Evolutionary conservation across 345 rosid genomes (phyloP).

Genomic region (Carallia brachiata): DNA sequence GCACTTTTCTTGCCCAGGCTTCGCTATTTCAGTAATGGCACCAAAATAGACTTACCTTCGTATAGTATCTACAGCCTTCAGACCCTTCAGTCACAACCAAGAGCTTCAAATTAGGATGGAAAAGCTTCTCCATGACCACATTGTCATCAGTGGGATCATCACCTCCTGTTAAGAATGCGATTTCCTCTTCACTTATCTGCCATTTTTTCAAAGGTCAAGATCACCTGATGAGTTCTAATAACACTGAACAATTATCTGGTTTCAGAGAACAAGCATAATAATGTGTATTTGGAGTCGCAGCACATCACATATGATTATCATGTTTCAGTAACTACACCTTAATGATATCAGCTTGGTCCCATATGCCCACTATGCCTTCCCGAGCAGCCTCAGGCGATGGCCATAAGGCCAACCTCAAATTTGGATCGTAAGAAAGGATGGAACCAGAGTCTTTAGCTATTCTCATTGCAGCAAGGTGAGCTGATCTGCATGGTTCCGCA

Average conservation of each 20-base stretch:
- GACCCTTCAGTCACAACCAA: constrained; percentile 90
- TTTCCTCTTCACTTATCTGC: constrained; percentile 95
- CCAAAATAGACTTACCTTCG: constrained; percentile 48
- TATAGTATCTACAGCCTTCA: constrained; percentile 89
- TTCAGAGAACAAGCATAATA: too few relatives aligned
- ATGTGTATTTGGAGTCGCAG: too few relatives aligned
- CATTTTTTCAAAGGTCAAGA: not conserved
- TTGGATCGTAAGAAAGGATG: constrained; percentile 91
- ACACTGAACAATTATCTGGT: too few relatives aligned
- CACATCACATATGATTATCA: too few relatives aligned
- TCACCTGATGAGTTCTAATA: not conserved
- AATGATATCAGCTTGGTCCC: constrained; percentile 89
- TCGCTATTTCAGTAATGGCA: not conserved
- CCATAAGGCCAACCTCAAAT: constrained; percentile 89
- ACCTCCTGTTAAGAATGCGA: constrained; percentile 51
- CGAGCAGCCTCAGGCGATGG: constrained; percentile 84
- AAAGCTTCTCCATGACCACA: constrained; percentile 48
- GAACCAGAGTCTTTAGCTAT: constrained; percentile 72
- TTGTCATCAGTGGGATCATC: constrained; percentile 35
- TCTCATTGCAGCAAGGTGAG: constrained; percentile 91
- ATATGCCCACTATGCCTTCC: constrained; percentile 76
- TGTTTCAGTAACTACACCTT: constrained; percentile 46
- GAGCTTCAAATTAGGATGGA: constrained; percentile 78
- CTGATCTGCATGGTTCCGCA: constrained; percentile 84
- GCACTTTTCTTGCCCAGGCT: too few relatives aligned